Conservation (phyloP, 495 filamentous ascomycete species). For the Sporormia fimetaria region DNA sequence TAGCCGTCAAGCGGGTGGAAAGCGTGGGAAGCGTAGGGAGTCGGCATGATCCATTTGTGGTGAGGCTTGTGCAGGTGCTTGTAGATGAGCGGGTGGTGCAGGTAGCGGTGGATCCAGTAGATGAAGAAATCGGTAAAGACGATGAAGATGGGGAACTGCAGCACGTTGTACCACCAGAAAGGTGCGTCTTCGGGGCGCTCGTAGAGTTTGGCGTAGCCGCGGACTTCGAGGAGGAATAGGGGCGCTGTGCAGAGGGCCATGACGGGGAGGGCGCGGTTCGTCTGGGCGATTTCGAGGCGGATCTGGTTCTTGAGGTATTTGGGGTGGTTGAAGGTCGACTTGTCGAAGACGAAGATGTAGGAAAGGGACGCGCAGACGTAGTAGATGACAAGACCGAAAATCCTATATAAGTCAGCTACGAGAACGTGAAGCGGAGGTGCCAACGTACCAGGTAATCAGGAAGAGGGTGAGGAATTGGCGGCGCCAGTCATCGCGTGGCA, state of each 20-base stretch:
- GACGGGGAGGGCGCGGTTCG: slow-evolving; percentile 59
- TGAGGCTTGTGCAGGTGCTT: slow-evolving; percentile 89
- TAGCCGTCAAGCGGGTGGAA: slow-evolving; percentile 95
- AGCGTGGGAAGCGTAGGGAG: slow-evolving; percentile 80
- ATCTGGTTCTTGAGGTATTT: slow-evolving; percentile 96
- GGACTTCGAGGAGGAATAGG: slow-evolving; percentile 73
- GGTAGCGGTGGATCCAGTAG: slow-evolving; percentile 87
- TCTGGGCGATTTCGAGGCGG: slow-evolving; percentile 70
- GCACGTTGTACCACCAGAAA: slow-evolving; percentile 60
- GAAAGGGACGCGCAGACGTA: slow-evolving; percentile 74
- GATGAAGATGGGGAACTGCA: slow-evolving; percentile 90
- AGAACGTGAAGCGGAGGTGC: slow-evolving; percentile 9
- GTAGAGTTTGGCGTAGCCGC: slow-evolving; percentile 82
- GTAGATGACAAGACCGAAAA: slow-evolving; percentile 76
- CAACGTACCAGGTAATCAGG: slow-evolving; percentile 66
- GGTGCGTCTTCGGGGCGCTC: slow-evolving; percentile 60
- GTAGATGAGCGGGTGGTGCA: slow-evolving; percentile 78
- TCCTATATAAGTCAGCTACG: slow-evolving; percentile 41
- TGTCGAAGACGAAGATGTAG: slow-evolving; percentile 90
- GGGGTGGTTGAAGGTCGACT: slow-evolving; percentile 76
- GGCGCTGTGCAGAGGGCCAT: slow-evolving; percentile 79
- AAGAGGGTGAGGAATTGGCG: slow-evolving; percentile 69
- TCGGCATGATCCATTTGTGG: slow-evolving; percentile 99
- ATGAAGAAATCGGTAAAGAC: slow-evolving; percentile 86
- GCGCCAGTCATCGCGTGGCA: slow-evolving; percentile 67